Evolutionary conservation across 805 yeast species (phyloP).

Genomic region (Ogataea glucozyma): DNA sequence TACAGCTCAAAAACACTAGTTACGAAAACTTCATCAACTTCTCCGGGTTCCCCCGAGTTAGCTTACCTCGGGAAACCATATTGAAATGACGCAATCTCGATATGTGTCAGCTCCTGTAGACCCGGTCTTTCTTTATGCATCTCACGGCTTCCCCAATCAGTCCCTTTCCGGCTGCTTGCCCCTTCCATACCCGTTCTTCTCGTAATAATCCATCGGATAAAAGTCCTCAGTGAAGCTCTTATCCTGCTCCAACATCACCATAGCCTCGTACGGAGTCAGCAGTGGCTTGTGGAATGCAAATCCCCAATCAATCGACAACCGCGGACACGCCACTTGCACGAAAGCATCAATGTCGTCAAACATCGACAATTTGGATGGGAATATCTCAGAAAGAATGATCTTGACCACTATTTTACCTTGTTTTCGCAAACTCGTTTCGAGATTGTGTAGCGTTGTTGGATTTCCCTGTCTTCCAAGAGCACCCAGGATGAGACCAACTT

Average conservation of each 20-base stretch:
- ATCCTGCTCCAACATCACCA: slow-evolving; percentile 82
- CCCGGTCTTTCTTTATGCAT: too few species aligned
- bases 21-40: too few species aligned
- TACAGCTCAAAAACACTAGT: too few species aligned
- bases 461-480: slow-evolving; percentile 96
- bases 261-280: slow-evolving; percentile 93
- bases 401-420: slow-evolving; percentile 72
- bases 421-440: slow-evolving; percentile 54
- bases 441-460: slow-evolving; percentile 65
- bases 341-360: slow-evolving; percentile 93
- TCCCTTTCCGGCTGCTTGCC: slow-evolving; percentile 59
- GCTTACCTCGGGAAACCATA: too few species aligned
- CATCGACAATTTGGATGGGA: slow-evolving; percentile 88
- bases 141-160: background rate
- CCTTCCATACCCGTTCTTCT: slow-evolving; percentile 87
- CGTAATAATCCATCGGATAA: slow-evolving; percentile 97
- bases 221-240: slow-evolving; percentile 58
- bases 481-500: slow-evolving; percentile 84
- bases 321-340: slow-evolving; percentile 96
- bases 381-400: slow-evolving; percentile 86
- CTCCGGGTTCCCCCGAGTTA: too few species aligned
- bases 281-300: slow-evolving; percentile 92
- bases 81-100: too few species aligned
- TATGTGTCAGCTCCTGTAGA: too few species aligned
- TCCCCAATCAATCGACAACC: slow-evolving; percentile 97